Conservation (phyloP, 2,329 filamentous ascomycete genomes). For the Aspergillus sp. region DNA sequence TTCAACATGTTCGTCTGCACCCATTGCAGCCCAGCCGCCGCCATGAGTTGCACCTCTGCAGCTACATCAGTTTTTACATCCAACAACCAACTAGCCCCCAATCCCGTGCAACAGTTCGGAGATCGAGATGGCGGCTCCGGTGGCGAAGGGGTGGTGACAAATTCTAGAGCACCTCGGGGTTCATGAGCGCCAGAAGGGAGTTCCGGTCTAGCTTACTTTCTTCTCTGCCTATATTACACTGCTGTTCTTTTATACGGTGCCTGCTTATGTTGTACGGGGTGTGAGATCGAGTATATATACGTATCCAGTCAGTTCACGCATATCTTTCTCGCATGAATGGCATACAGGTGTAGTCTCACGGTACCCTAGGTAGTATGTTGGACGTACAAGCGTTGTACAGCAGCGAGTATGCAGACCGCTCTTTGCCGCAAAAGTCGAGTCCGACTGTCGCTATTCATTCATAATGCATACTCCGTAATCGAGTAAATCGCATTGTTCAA, state of each 20-base stretch:
- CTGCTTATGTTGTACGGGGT: not conserved
- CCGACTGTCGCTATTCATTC: not conserved
- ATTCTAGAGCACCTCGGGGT: constrained; percentile 16
- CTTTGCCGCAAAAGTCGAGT: not conserved
- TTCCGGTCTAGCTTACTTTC: not conserved
- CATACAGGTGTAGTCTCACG: not conserved
- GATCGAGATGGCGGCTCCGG: constrained; percentile 23
- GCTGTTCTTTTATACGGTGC: not conserved
- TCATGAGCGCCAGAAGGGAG: not conserved
- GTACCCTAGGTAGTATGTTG: not conserved
- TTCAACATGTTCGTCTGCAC: constrained; percentile 37
- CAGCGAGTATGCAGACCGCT: not conserved
- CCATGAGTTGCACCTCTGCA: constrained; percentile 15
- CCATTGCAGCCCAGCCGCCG: constrained; percentile 36
- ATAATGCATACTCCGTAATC: not conserved
- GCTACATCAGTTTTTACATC: constrained; percentile 28
- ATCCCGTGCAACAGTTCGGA: constrained; percentile 20
- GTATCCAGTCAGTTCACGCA: not conserved
- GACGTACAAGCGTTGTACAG: not conserved
- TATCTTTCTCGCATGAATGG: not conserved
- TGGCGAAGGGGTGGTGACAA: constrained; percentile 28
- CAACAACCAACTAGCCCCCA: constrained; percentile 16
- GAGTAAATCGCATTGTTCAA: not conserved
- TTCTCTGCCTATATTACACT: too few species aligned
- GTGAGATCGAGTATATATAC: not conserved